phyloP scores from a whole-genome alignment of 805 yeast genomes.

The Helenozyma rhizophorensis region DNA sequence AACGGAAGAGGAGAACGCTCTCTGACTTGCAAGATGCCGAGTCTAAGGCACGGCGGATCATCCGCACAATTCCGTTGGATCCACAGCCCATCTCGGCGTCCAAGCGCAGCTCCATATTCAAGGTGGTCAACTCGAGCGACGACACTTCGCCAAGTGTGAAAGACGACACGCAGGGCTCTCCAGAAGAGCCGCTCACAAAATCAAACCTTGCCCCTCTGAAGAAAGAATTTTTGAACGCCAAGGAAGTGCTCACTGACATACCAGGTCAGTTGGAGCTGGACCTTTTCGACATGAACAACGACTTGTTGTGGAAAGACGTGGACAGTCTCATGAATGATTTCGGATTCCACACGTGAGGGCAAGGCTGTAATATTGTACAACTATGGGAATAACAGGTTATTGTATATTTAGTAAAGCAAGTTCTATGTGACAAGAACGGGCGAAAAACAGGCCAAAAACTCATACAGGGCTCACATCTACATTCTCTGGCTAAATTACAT shows the following conservation, averaged over 20 bases:
- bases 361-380: no score
- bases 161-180: constrained; percentile 3
- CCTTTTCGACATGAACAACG: constrained; percentile 46
- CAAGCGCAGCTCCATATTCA: constrained; percentile 35
- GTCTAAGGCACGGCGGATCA: constrained; percentile 67
- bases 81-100: constrained; percentile 66
- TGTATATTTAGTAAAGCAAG: no score
- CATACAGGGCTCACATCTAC: no score
- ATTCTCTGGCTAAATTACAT: no score
- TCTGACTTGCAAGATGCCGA: constrained; percentile 61
- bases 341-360: constrained; percentile 63
- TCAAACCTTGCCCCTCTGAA: background rate
- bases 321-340: constrained; percentile 88
- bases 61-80: constrained; percentile 75
- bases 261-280: constrained; percentile 29
- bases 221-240: background rate
- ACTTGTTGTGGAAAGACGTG: constrained; percentile 71
- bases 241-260: background rate
- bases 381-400: no score
- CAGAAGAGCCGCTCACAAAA: background rate
- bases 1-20: constrained; percentile 43
- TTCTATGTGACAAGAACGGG: no score
- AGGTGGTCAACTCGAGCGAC: constrained; percentile 31
- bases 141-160: constrained; percentile 28
- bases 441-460: no score